Evolutionary conservation across 345 rosid species (phyloP).

Genomic region (Streptanthus diversifolius): DNA sequence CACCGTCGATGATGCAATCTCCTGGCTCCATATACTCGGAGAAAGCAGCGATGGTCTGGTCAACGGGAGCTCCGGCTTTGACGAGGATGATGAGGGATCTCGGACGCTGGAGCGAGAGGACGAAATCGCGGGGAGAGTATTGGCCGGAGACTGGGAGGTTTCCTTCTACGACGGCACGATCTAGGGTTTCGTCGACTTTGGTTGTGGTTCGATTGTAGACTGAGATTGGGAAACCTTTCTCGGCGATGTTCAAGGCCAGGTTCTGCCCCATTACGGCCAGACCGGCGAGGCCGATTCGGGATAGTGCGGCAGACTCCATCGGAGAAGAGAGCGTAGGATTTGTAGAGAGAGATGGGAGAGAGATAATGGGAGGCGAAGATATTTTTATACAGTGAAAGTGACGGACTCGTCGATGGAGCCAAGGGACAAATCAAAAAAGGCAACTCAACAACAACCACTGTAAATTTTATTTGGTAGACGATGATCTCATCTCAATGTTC

Average conservation of each 20-base stretch:
- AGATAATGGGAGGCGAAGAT: background rate
- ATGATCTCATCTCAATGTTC: constrained; percentile 28
- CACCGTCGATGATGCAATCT: constrained; percentile 88
- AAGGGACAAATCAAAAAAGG: constrained; percentile 37
- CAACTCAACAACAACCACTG: background rate
- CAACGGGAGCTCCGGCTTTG: constrained; percentile 92
- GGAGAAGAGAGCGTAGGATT: background rate
- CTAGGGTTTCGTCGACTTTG: constrained; percentile 83
- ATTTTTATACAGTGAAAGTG: constrained; percentile 26
- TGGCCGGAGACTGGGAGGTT: constrained; percentile 74
- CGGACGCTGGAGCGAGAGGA: constrained; percentile 81
- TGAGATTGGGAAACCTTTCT: constrained; percentile 91
- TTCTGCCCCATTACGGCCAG: constrained; percentile 99
- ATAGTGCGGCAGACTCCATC: constrained; percentile 65
- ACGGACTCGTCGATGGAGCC: constrained; percentile 75
- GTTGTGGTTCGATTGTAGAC: constrained; percentile 88
- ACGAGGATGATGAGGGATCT: constrained; percentile 93
- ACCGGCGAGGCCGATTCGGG: constrained; percentile 89
- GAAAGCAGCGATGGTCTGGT: constrained; percentile 80
- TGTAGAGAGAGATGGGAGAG: background rate
- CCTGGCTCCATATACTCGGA: constrained; percentile 80
- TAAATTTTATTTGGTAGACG: constrained; percentile 19
- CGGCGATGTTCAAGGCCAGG: constrained; percentile 88
- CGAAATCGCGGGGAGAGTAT: constrained; percentile 75
- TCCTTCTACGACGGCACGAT: constrained; percentile 67